These are phyloP conservation scores for Cladosporium sp. DNA, from an alignment of 2,329 filamentous ascomycete genomes.

Conservation along the genomic window DNA sequence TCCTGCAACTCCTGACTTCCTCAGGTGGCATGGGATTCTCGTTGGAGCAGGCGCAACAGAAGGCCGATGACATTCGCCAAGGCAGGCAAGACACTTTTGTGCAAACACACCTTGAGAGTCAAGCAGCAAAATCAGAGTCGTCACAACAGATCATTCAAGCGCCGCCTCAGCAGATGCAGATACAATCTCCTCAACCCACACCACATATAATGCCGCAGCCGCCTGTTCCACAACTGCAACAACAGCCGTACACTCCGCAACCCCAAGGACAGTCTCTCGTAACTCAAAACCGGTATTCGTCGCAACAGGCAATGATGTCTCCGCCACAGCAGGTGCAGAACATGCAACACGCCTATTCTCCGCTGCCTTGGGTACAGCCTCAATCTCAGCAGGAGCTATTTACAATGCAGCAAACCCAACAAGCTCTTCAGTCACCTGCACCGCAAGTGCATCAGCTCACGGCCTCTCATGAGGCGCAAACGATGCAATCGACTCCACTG, in stretches of 20 bases:
- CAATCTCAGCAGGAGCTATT: neutral
- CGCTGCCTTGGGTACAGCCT: neutral
- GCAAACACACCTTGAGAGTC: neutral
- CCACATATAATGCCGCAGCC: neutral
- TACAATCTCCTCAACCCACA: neutral
- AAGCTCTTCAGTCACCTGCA: neutral
- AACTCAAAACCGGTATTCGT: neutral
- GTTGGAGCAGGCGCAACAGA: neutral
- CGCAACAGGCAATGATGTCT: neutral
- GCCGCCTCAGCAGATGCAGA: neutral
- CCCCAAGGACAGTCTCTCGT: neutral
- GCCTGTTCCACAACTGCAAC: neutral
- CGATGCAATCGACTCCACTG: neutral
- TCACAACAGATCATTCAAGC: neutral
- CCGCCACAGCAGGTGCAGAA: neutral
- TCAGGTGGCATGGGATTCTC: slow-evolving; percentile 9
- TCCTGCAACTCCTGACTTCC: neutral
- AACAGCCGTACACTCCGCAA: neutral
- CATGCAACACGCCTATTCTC: neutral
- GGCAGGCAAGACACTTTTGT: slow-evolving; percentile 3
- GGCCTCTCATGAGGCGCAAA: neutral
- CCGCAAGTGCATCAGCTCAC: neutral
- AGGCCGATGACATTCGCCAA: slow-evolving; percentile 1
- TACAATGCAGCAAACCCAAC: neutral
- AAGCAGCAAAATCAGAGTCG: neutral